A percentile compares a stretch with the other conserved stretches of the same genome.
Evolutionary conservation across 768 basidiomycete genomes (phyloP).

Genomic region (Tylopilus rubrobrunneus): DNA sequence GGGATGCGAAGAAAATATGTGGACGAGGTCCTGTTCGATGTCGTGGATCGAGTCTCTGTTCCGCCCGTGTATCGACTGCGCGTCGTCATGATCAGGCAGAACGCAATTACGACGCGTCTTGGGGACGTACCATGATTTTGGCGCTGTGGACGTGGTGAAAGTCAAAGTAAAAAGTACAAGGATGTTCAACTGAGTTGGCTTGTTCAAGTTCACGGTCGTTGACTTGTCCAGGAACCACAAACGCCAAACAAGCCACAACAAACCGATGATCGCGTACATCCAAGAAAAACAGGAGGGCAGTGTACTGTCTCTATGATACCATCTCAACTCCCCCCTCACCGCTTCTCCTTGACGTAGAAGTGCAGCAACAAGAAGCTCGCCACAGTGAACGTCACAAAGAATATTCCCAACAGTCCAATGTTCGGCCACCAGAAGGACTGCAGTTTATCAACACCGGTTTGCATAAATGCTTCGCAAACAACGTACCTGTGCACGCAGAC

Average conservation of each 20-base stretch:
- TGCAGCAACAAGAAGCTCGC: constrained; percentile 79
- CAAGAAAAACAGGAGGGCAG: neutral
- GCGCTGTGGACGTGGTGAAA: constrained; percentile 2
- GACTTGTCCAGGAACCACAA: constrained; percentile 6
- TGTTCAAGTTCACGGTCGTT: neutral
- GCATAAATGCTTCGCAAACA: neutral
- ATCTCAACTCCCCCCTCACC: constrained; percentile 16
- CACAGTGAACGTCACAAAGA: constrained; percentile 77
- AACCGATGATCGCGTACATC: neutral
- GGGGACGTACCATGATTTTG: constrained; percentile 23
- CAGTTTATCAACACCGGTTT: constrained; percentile 7
- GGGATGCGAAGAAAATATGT: constrained; percentile 65
- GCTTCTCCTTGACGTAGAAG: constrained; percentile 81
- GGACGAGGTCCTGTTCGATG: constrained; percentile 64
- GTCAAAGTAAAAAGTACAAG: constrained; percentile 5
- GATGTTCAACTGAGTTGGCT: constrained; percentile 1
- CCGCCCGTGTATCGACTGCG: constrained; percentile 44
- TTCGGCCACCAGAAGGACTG: constrained; percentile 99
- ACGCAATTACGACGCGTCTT: constrained; percentile 8
- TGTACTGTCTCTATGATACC: neutral
- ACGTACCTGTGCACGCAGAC: constrained; percentile 78
- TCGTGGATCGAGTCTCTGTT: constrained; percentile 67
- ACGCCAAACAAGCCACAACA: constrained; percentile 22
- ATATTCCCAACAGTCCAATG: constrained; percentile 77
- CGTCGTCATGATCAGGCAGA: neutral